A percentile compares a stretch with the other conserved stretches of the same genome.
phyloP scores from a whole-genome alignment of 805 yeast genomes.

The Myxozyma nipponensis region DNA sequence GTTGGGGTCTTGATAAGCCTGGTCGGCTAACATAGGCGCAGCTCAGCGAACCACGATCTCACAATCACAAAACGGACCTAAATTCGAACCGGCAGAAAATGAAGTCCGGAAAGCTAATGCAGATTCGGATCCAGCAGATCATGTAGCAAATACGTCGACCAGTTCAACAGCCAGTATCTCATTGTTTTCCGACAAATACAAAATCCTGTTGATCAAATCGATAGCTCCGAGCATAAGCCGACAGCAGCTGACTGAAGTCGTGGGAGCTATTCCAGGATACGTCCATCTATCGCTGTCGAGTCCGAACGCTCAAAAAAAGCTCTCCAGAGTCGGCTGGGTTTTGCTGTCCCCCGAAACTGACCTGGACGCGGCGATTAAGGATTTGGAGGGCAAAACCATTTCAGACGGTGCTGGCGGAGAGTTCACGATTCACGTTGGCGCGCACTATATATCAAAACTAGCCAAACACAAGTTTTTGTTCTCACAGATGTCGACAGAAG shows the following conservation, averaged over 20 bases:
- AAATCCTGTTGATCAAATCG: constrained; percentile 22
- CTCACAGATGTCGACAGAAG: constrained; percentile 9
- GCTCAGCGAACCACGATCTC: too few relatives aligned
- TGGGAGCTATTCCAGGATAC: constrained; percentile 17
- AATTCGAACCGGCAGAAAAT: too few relatives aligned
- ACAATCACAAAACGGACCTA: too few relatives aligned
- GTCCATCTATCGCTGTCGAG: constrained; percentile 24
- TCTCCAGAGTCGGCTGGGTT: constrained; percentile 24
- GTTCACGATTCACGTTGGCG: constrained; percentile 22
- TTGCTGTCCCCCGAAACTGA: constrained; percentile 14
- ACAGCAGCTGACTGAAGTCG: constrained; percentile 12
- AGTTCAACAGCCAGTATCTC: background rate
- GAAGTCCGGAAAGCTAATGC: too few relatives aligned
- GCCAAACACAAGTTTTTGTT: constrained; percentile 18
- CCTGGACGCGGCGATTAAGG: constrained; percentile 10
- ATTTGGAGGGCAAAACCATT: constrained; percentile 18
- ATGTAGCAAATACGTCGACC: background rate
- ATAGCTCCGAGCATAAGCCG: constrained; percentile 21
- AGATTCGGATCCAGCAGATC: background rate
- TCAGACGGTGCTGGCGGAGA: constrained; percentile 11
- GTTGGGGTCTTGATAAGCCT: too few relatives aligned
- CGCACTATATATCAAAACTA: constrained; percentile 7
- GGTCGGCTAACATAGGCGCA: too few relatives aligned
- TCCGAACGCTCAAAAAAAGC: constrained; percentile 22
- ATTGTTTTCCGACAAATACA: constrained; percentile 1